Evolutionary conservation across 306 rosid genomes (phyloP).

Genomic region (Fragaria vesca): DNA sequence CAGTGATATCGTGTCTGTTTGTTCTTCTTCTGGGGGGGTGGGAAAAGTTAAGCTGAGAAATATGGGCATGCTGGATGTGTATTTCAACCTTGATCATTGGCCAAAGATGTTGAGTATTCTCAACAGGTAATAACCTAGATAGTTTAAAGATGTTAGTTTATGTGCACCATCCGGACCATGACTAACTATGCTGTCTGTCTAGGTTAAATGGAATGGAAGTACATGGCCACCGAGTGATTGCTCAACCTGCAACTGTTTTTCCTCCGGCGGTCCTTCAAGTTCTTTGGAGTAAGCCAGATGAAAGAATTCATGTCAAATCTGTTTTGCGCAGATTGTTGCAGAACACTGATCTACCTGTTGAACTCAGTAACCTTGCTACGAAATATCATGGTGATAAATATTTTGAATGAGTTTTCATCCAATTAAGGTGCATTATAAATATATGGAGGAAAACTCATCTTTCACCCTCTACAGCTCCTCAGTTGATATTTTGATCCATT

Average conservation of each 20-base stretch:
- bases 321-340: constrained; percentile 2
- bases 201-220: constrained; percentile 27
- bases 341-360: background rate
- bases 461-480: background rate
- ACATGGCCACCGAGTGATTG: constrained; percentile 16
- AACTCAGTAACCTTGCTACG: background rate
- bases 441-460: background rate
- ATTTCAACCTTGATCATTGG: constrained; percentile 29
- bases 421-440: background rate
- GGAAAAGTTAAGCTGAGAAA: background rate
- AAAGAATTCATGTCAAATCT: constrained; percentile 17
- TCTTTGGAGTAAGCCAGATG: constrained; percentile 26
- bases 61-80: background rate
- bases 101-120: constrained; percentile 28
- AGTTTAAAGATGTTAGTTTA: background rate
- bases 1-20: background rate
- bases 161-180: background rate
- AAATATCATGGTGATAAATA: background rate
- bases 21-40: constrained; percentile 2
- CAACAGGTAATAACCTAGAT: constrained; percentile 16
- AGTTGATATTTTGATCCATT: background rate
- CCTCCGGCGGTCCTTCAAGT: constrained; percentile 15
- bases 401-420: constrained; percentile 9
- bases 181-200: background rate
- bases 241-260: constrained; percentile 29